Conservation (phyloP, 352 stramenopile genomes). For the Phytophthora meadii region DNA sequence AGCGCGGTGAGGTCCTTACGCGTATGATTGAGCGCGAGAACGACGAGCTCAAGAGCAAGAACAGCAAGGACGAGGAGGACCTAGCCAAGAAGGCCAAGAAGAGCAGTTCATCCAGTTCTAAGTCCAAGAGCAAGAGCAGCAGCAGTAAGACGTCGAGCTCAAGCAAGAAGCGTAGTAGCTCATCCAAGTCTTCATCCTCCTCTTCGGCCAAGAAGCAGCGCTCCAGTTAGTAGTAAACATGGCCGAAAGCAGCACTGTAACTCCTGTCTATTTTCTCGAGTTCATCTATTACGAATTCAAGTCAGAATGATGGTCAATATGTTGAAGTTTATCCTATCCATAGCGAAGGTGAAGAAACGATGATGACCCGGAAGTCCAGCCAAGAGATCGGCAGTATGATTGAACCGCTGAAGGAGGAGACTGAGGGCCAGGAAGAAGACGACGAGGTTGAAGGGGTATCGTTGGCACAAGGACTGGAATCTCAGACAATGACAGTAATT, state of each 20-base stretch:
- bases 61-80: conserved; percentile 75
- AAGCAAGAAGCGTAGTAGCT: conserved; percentile 80
- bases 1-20: conserved; percentile 96
- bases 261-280: conserved; percentile 36
- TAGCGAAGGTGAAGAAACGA: conserved; percentile 5
- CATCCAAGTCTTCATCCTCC: conserved; percentile 56
- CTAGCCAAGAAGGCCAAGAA: conserved; percentile 84
- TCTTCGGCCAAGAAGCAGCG: conserved; percentile 75
- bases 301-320: conserved; percentile 14
- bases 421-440: conserved; percentile 27
- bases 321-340: conserved; percentile 23
- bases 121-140: conserved; percentile 62
- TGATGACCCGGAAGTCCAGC: conserved; percentile 10
- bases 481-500: conserved; percentile 1
- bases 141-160: conserved; percentile 67
- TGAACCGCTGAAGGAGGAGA: conserved; percentile 36
- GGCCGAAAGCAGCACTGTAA: conserved; percentile 16
- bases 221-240: conserved; percentile 52
- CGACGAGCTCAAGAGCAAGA: conserved; percentile 85
- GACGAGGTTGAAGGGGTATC: conserved; percentile 22
- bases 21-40: conserved; percentile 96
- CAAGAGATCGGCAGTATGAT: conserved; percentile 19
- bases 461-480: conserved; percentile 1
- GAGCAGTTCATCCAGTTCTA: conserved; percentile 68
- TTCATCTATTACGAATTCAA: conserved; percentile 14